Evolutionary conservation across 2,329 filamentous ascomycete species (phyloP), one percentile per base, ranked within the genome.

Genomic region (Aspergillus sp.): DNA sequence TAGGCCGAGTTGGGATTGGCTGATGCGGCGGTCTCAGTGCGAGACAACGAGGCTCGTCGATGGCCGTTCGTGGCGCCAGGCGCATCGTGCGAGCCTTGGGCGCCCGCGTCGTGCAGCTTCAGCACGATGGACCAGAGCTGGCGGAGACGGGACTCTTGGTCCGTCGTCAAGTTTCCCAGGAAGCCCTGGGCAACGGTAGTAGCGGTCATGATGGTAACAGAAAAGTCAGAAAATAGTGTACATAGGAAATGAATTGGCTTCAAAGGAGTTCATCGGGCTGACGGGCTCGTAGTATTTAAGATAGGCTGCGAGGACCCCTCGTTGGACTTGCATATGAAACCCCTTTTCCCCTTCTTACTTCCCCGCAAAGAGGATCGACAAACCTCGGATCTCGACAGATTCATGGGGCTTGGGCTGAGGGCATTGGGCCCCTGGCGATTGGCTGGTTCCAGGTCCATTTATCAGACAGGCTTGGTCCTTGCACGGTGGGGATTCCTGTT

Each of bases 61-160:
- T 69, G 57, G 74, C 55, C 53, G 16, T 46, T 46, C 7, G 42
- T 16, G n/a, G 66, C 82, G 49, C 83, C 80, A 66, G 87, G 52
- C 85, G 71, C 82, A 83, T 65, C 83, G 81, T 69, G 84, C 82
- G 73, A 56, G 18, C 90, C 82, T 24, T 88, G 89, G 71, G 89
- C 90, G 31, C 95, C 82, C 45, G 51, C 54, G 7, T 61, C 58
- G 2, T 63, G 52, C 49, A 66, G 49, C 60, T 89, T 87, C 65
- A 96, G 83, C 31, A 92, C 82, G 55, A 87, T 82, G 18, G 83
- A 78, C 95, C 95, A 99, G 65, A 98, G 83, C 73, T 94, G 88
- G 70, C 89, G 90, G 60, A 99, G 80, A 78, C 95, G 96, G 63
- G 86, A 85, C 68, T 96, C 91, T 77, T 99, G 87, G 60, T 96